A percentile compares a stretch with the other conserved stretches of the same genome.
These are phyloP conservation scores for Neoscytalidium dimidiatum DNA, from an alignment of 2,329 filamentous ascomycete genomes.

Conservation along the genomic window DNA sequence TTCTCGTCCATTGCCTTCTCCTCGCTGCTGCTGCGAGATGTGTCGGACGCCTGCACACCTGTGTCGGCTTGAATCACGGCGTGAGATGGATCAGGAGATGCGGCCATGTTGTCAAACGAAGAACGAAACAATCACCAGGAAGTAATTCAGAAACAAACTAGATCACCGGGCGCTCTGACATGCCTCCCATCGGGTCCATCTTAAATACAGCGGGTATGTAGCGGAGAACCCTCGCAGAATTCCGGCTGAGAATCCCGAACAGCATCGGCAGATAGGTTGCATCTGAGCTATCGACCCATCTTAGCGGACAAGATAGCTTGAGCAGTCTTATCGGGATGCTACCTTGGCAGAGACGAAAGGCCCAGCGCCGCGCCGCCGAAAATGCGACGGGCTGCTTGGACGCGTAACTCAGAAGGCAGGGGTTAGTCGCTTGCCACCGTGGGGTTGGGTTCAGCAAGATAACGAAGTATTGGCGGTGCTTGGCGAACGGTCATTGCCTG, in stretches of 20 bases:
- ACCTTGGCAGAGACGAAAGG: not conserved
- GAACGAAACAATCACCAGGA: not conserved
- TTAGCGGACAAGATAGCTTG: constrained; percentile 5
- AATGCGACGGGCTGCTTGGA: not conserved
- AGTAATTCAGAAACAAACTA: no score
- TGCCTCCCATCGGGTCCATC: not conserved
- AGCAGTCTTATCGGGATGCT: not conserved
- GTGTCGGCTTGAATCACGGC: not conserved
- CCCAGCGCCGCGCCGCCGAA: not conserved
- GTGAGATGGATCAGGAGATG: not conserved
- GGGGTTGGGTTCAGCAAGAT: not conserved
- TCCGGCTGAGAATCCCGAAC: not conserved
- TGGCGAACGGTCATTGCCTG: not conserved
- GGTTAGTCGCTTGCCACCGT: not conserved
- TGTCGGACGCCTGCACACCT: not conserved
- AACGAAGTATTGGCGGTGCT: not conserved
- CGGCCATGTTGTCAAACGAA: not conserved
- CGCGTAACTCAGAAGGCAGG: not conserved
- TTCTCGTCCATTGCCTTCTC: constrained; percentile 14
- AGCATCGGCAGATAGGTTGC: not conserved
- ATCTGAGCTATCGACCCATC: not conserved
- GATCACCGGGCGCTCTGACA: not conserved
- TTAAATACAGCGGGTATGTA: not conserved
- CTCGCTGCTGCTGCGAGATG: not conserved
- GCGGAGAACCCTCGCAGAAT: not conserved